A percentile compares a stretch with the other conserved stretches of the same genome.
These are phyloP conservation scores for Capsicum rhomboideum DNA, from an alignment of 257 asterid genomes.

Conservation along the genomic window DNA sequence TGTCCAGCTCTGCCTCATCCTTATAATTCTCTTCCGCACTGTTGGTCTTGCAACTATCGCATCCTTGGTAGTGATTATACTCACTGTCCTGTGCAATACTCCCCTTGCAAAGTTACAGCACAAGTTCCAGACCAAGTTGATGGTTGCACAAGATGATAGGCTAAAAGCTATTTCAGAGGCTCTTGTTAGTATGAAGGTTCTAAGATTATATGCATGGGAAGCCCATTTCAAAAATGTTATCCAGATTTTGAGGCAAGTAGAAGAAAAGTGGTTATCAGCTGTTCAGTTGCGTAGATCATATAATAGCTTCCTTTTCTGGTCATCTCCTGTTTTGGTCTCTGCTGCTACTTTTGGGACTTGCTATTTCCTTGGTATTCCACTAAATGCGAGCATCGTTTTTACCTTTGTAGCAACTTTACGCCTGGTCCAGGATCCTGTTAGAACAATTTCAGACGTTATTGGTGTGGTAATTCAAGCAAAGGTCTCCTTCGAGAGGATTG, in stretches of 20 bases:
- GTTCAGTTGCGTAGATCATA: slow-evolving; percentile 44
- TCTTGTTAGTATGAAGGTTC: slow-evolving; percentile 15
- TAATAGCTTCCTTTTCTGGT: slow-evolving; percentile 61
- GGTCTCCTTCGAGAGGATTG: slow-evolving; percentile 79
- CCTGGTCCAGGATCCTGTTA: slow-evolving; percentile 81
- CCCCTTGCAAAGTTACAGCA: slow-evolving; percentile 16
- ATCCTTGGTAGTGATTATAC: slow-evolving; percentile 4
- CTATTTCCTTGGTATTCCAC: slow-evolving; percentile 68
- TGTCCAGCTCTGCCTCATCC: slow-evolving; percentile 29
- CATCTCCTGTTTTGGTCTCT: slow-evolving; percentile 74
- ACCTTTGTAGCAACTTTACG: slow-evolving; percentile 78
- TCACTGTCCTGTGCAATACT: slow-evolving; percentile 6
- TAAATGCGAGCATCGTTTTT: slow-evolving; percentile 71
- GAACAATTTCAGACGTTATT: slow-evolving; percentile 62
- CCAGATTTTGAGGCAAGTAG: slow-evolving; percentile 41
- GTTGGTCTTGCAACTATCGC: slow-evolving; percentile 12
- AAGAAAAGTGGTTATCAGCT: slow-evolving; percentile 62
- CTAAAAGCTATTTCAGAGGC: slow-evolving; percentile 8
- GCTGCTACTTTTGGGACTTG: slow-evolving; percentile 72
- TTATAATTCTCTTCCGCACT: neutral
- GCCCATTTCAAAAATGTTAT: slow-evolving; percentile 33
- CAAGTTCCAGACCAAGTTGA: slow-evolving; percentile 7
- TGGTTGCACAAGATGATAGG: slow-evolving; percentile 13
- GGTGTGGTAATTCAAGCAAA: slow-evolving; percentile 80
- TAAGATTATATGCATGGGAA: slow-evolving; percentile 18